Base-by-base conservation (phyloP, 768 basidiomycete genomes). In the Boletus rex-veris region DNA sequence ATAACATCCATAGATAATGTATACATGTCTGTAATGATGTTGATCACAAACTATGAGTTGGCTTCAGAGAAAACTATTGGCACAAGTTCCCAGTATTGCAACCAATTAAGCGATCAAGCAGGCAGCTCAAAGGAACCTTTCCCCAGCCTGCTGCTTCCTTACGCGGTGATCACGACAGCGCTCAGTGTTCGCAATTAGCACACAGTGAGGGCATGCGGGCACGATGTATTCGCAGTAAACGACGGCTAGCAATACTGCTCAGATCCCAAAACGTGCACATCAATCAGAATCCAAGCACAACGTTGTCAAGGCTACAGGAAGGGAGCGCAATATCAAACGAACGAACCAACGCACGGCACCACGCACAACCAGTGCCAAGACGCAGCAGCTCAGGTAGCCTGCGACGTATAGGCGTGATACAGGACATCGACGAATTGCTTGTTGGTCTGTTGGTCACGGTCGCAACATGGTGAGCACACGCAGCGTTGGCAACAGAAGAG, bases 351-450 rank as follows among this genome's bases (percentile, higher is more conserved):
- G 16, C 37, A 16, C 7, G 7, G 15, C 16, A 12, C 21, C 16
- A 28, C 41, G 39, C 55, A 36, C n/a, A 7, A 45, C 18, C 31
- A 35, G 24, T 15, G 15, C 41, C 38, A n/a, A 50, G 33, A 35
- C 33, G 33, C 33, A 12, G 12, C 6, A 35, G 14, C 39, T 67
- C 53, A 66, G 28, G 38, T 47, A 14, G 39, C 42, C 43, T 46
- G 56, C 16, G 67, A 53, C 50, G 66, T 54, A 65, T 85, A 87
- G 41, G 81, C 78, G 53, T 72, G 75, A 73, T 77, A 85, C 43
- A 86, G 74, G 37, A 72, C 69, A 58, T 89, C 84, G 54, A 84
- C 84, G 60, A 88, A 89, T 15, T 74, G 69, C 58, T 80, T 76
- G 72, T 88, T 82, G 50, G 79, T 86, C 86, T 88, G 60, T 26